Evolutionary conservation across 257 asterid species (phyloP), one percentile per base, ranked within the genome.

Genomic region (Penstemon newberryi): DNA sequence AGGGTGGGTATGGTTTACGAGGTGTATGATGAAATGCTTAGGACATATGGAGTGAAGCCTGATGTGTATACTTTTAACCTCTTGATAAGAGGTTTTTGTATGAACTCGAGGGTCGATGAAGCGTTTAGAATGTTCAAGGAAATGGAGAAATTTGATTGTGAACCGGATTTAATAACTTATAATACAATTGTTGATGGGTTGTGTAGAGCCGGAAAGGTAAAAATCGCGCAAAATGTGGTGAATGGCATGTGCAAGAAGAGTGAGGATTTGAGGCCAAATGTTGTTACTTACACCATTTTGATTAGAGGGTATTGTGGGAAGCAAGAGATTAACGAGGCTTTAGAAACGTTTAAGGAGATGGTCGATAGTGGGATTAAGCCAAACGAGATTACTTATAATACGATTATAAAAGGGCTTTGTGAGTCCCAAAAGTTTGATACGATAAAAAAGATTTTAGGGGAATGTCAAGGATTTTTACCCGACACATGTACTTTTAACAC

Each of bases 11-110:
- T 79, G 75, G 91, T 80, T 15, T 82, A 73, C 42, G 76, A 83
- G 61, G 44, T 89, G 89, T 89, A 65, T 67, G 89, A 87, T 76
- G 96, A 92, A 82, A 87, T 92, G 96, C 96, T 87, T 18, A 82
- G 56, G 81, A 92, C 96, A 2, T 92, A 54, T 44, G 96, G 98
- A 0, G 96, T 79, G 49, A 82, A 81, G 58, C 98, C 98, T n/a
- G 95, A 92, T 73, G 62, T 76, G 56, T 84, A 61, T 49, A 92
- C 91, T 39, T 89, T 89, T 41, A 89, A 89, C 71, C 65, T 82
- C 63, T 76, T 92, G 88, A 89, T 92, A 3, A 79, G 86, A 75
- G 98, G 98, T 72, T 86, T 83, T 70, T 86, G 92, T 70, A 78
- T 72, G 84, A 92, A 89, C 76, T 84, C 92, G 5, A 83, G 63